These are phyloP conservation scores for Aspergillus wentii DNA, from an alignment of 495 filamentous ascomycete genomes.

Conservation along the genomic window DNA sequence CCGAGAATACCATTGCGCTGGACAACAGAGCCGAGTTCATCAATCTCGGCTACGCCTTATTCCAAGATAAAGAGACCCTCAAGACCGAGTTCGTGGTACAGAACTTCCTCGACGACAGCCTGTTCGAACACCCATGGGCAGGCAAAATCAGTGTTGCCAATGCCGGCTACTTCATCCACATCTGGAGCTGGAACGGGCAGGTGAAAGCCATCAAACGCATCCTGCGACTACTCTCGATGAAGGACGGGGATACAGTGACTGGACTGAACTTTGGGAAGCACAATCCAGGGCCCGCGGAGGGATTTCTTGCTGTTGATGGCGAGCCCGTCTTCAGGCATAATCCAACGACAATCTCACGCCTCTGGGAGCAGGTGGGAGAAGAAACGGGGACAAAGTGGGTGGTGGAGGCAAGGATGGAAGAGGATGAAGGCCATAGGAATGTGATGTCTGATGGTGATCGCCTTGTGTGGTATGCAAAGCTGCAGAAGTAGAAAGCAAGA, in stretches of 20 bases:
- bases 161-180: constrained; percentile 24
- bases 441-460: too few species aligned
- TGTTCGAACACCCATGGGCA: constrained; percentile 1
- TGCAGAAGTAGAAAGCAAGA: too few species aligned
- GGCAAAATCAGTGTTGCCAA: constrained; percentile 23
- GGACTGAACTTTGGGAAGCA: neutral
- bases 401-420: neutral
- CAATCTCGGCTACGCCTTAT: constrained; percentile 26
- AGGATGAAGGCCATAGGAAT: too few species aligned
- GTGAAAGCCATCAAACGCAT: constrained; percentile 8
- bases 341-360: neutral
- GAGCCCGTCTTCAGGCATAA: neutral
- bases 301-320: too few species aligned
- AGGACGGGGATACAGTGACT: neutral
- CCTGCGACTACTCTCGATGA: neutral
- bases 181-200: constrained; percentile 27
- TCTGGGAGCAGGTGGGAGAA: constrained; percentile 1
- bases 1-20: constrained; percentile 18
- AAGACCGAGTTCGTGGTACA: constrained; percentile 13
- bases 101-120: constrained; percentile 16
- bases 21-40: constrained; percentile 21
- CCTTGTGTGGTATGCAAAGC: too few species aligned
- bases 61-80: constrained; percentile 21
- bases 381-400: neutral
- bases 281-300: too few species aligned